A percentile compares a stretch with the other conserved stretches of the same genome.
These are phyloP conservation scores for Phoma sp. DNA, from an alignment of 2,329 filamentous ascomycete genomes.

Conservation along the genomic window DNA sequence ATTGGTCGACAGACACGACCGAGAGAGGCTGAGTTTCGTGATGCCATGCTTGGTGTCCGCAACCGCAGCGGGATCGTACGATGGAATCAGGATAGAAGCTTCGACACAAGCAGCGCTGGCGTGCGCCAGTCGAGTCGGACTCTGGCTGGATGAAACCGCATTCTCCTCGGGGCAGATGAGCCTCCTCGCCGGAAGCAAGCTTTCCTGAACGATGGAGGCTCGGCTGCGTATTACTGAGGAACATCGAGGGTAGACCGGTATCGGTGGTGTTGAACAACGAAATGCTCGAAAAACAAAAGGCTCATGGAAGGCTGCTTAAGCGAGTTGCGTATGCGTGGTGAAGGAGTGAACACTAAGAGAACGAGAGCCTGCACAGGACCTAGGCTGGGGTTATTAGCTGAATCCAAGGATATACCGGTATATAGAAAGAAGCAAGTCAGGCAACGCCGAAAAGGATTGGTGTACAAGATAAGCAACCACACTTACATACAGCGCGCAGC, in stretches of 20 bases:
- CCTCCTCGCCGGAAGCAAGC: slow-evolving; percentile 32
- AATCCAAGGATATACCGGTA: slow-evolving; percentile 32
- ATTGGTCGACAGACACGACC: slow-evolving; percentile 45
- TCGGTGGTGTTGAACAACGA: slow-evolving; percentile 33
- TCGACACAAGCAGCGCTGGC: slow-evolving; percentile 53
- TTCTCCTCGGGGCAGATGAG: slow-evolving; percentile 48
- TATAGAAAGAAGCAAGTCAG: slow-evolving; percentile 36
- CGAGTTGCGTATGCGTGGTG: slow-evolving; percentile 8
- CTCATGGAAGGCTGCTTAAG: slow-evolving; percentile 42
- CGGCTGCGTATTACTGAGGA: slow-evolving; percentile 42
- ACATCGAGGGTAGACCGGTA: slow-evolving; percentile 44
- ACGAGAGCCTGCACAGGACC: slow-evolving; percentile 19
- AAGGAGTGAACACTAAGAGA: slow-evolving; percentile 17
- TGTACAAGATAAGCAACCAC: slow-evolving; percentile 43
- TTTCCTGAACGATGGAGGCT: slow-evolving; percentile 40
- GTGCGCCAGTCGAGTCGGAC: slow-evolving; percentile 28
- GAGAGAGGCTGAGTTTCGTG: slow-evolving; percentile 48
- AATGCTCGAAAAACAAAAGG: slow-evolving; percentile 28
- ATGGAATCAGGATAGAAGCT: slow-evolving; percentile 50
- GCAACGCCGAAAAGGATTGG: slow-evolving; percentile 30
- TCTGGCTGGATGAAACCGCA: slow-evolving; percentile 45
- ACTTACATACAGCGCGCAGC: slow-evolving; percentile 28
- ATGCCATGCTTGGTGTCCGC: slow-evolving; percentile 56
- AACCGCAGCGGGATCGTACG: slow-evolving; percentile 52
- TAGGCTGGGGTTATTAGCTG: slow-evolving; percentile 30